Evolutionary conservation across 805 yeast species (phyloP), one percentile per base, ranked within the genome.

Genomic region (Starmerella geochares): DNA sequence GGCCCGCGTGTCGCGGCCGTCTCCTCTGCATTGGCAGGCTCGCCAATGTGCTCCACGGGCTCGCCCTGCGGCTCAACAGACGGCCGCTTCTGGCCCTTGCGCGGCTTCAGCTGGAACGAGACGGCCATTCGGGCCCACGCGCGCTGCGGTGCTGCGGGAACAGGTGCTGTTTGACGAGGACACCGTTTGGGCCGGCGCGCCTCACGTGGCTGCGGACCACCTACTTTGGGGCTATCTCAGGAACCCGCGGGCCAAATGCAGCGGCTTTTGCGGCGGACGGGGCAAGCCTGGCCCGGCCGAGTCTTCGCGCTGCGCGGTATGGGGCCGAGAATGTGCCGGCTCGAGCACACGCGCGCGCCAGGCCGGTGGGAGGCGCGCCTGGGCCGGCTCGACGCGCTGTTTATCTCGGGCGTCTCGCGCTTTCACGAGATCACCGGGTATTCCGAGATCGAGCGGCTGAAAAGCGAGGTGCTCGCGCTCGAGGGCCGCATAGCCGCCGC

Each of bases 361-460:
- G 25, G 44, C 44, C 24, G 25, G 24, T 44, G 50, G 48, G 38
- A 37, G 41, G 29, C 17, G 16, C 46, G 51, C 16, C 32, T 51
- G 24, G 31, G 40, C 20, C 48, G 53, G 38, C 42, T 66, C 16
- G 73, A 70, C 54, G 49, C 61, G 4, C 48, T 62, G 20, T 52
- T 68, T 14, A 58, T 70, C 48, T 58, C 60, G 2, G 65, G 69
- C 1, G 69, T 71, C 10, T 72, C 77, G 52, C 76, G 88, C 1
- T 71, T 90, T 29, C 92, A 92, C 60, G 95, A 87, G 58, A 80
- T 87, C 10, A 90, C 98, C 0, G 98, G 98, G 0, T 92, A 92
- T 64, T 75, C 86, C 0, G 72, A 80, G 17, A 85, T 92, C 50
- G 94, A 85, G 60, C 70, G 73, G 51, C 66, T 90, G 58, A 81